These are phyloP conservation scores for Polymyxa betae DNA, from an alignment of 208 protist genomes.

Conservation along the genomic window DNA sequence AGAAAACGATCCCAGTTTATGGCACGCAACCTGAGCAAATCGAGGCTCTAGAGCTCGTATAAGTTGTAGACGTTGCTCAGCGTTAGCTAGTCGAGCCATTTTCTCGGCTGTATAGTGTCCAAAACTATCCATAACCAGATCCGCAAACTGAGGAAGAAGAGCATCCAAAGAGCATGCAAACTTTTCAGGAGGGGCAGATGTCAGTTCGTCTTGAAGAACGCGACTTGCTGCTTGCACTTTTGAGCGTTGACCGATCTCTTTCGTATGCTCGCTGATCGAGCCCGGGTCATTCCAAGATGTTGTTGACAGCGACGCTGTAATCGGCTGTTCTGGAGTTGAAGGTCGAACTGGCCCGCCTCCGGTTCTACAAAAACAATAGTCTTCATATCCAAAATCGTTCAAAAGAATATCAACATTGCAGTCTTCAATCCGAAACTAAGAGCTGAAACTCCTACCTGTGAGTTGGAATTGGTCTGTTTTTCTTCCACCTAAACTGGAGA, in stretches of 20 bases:
- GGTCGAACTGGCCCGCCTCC: too few relatives aligned
- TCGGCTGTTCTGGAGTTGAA: too few relatives aligned
- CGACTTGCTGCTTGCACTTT: not conserved
- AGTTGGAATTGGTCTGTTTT: too few relatives aligned
- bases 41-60: not conserved
- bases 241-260: not conserved
- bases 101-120: constrained; percentile 38
- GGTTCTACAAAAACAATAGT: too few relatives aligned
- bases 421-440: too few relatives aligned
- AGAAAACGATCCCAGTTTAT: constrained; percentile 49
- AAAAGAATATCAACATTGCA: too few relatives aligned
- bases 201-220: constrained; percentile 8
- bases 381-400: too few relatives aligned
- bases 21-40: not conserved
- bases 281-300: too few relatives aligned
- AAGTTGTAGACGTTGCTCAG: not conserved
- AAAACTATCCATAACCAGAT: constrained; percentile 9
- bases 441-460: too few relatives aligned
- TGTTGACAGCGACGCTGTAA: too few relatives aligned
- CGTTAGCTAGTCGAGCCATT: not conserved
- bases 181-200: not conserved
- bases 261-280: not conserved
- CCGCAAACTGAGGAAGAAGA: not conserved
- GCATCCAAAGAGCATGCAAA: not conserved
- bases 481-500: too few relatives aligned